These are phyloP conservation scores for Entomortierella chlamydospora DNA, from an alignment of 192 early-diverging fungal species.

Conservation along the genomic window DNA sequence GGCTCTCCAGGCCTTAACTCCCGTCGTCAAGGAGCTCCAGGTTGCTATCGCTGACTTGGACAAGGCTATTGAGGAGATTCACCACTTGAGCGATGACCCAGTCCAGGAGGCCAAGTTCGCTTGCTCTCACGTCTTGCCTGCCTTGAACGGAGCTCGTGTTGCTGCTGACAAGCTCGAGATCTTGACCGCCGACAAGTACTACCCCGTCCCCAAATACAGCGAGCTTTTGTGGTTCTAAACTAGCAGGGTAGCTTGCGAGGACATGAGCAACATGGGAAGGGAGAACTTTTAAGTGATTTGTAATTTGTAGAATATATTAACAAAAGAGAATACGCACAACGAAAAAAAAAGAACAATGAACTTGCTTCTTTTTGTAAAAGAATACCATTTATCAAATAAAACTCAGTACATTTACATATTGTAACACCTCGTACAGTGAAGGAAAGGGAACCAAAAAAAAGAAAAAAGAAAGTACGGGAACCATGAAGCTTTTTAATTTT, in stretches of 20 bases:
- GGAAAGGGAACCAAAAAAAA: no score
- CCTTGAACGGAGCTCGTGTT: slow-evolving; percentile 79
- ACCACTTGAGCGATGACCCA: slow-evolving; percentile 63
- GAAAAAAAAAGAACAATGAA: background rate
- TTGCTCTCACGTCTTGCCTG: slow-evolving; percentile 67
- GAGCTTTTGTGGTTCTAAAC: slow-evolving; percentile 79
- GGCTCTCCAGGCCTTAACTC: slow-evolving; percentile 74
- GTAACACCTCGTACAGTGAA: no score
- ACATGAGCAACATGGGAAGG: background rate
- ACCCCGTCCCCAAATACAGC: slow-evolving; percentile 97
- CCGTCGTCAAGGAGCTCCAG: slow-evolving; percentile 70
- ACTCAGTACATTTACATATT: background rate
- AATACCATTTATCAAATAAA: slow-evolving; percentile 7
- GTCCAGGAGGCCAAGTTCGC: slow-evolving; percentile 74
- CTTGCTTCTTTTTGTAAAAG: slow-evolving; percentile 6
- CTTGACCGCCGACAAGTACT: slow-evolving; percentile 90
- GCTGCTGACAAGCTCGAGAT: slow-evolving; percentile 85
- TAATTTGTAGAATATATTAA: slow-evolving; percentile 15
- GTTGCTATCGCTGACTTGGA: slow-evolving; percentile 66
- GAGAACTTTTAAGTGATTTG: background rate
- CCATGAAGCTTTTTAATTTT: no score
- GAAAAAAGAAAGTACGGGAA: no score
- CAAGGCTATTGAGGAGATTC: slow-evolving; percentile 65
- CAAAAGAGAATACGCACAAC: slow-evolving; percentile 8
- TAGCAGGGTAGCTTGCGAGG: background rate